These are phyloP conservation scores for Thalassiosira sp. DNA, from an alignment of 352 stramenopile genomes.

Conservation along the genomic window DNA sequence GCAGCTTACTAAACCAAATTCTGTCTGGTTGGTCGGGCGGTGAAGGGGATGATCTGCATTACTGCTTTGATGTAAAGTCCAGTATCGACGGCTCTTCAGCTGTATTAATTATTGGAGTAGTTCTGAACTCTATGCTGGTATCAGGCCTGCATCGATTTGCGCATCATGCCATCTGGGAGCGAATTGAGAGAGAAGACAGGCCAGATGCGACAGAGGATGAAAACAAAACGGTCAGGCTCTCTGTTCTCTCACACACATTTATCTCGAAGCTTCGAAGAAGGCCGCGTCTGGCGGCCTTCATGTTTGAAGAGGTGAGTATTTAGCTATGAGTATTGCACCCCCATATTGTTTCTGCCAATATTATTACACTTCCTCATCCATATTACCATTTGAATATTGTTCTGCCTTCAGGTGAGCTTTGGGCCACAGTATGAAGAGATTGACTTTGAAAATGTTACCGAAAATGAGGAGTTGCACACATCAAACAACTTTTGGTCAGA, in stretches of 20 bases:
- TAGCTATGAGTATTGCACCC: too few species aligned
- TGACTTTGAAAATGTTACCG: constrained; percentile 54
- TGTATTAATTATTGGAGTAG: constrained; percentile 69
- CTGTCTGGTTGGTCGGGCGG: constrained; percentile 50
- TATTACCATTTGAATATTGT: too few species aligned
- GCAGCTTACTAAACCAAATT: constrained; percentile 74
- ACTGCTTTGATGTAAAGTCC: constrained; percentile 82
- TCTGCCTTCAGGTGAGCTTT: too few species aligned
- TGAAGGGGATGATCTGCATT: constrained; percentile 53
- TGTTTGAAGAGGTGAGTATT: constrained; percentile 57
- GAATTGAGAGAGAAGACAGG: constrained; percentile 58
- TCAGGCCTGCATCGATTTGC: constrained; percentile 65
- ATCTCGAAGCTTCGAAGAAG: constrained; percentile 42
- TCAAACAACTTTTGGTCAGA: constrained; percentile 49
- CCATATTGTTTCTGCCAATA: background rate
- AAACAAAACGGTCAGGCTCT: constrained; percentile 45
- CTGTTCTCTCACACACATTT: constrained; percentile 49
- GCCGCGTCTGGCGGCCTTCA: constrained; percentile 29
- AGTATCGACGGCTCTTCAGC: constrained; percentile 60
- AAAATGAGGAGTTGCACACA: constrained; percentile 30
- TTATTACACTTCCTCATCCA: background rate
- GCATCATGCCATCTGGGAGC: constrained; percentile 70
- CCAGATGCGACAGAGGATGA: constrained; percentile 44
- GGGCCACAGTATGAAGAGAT: constrained; percentile 50
- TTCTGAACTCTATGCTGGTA: constrained; percentile 71